phyloP scores from a whole-genome alignment of 345 rosid species.

The Eucalyptus pumila region DNA sequence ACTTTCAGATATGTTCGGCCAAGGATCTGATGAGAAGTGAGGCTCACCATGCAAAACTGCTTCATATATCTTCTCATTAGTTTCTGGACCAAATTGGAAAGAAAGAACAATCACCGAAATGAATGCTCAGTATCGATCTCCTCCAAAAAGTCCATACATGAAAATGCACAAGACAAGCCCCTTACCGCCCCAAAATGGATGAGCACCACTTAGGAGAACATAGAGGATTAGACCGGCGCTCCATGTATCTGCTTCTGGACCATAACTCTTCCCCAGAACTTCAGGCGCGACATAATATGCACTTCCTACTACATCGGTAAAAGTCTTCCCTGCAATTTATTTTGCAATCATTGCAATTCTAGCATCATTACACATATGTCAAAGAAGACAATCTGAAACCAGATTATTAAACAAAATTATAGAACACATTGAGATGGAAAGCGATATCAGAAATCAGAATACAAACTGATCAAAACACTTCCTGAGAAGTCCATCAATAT shows the following conservation, averaged over 20 bases:
- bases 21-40: slow-evolving; percentile 65
- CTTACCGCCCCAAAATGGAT: slow-evolving; percentile 93
- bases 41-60: slow-evolving; percentile 62
- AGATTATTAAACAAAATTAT: not conserved
- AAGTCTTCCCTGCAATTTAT: slow-evolving; percentile 41
- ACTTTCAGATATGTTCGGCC: slow-evolving; percentile 71
- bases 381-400: not conserved
- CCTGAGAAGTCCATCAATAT: not conserved
- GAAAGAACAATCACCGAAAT: not conserved
- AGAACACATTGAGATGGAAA: not conserved
- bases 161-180: not conserved
- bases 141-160: not conserved
- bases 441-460: not conserved
- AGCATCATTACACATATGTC: not conserved
- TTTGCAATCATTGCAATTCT: not conserved
- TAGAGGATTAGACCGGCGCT: slow-evolving; percentile 85
- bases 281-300: slow-evolving; percentile 86
- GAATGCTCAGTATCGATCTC: not conserved
- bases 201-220: slow-evolving; percentile 68
- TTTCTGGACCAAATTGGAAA: slow-evolving; percentile 19
- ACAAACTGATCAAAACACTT: not conserved
- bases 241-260: slow-evolving; percentile 87
- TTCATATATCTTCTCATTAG: slow-evolving; percentile 57
- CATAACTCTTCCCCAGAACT: slow-evolving; percentile 46
- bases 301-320: slow-evolving; percentile 81